These are phyloP conservation scores for Hirschioporus abietinus DNA, from an alignment of 768 basidiomycete species.

Conservation along the genomic window DNA sequence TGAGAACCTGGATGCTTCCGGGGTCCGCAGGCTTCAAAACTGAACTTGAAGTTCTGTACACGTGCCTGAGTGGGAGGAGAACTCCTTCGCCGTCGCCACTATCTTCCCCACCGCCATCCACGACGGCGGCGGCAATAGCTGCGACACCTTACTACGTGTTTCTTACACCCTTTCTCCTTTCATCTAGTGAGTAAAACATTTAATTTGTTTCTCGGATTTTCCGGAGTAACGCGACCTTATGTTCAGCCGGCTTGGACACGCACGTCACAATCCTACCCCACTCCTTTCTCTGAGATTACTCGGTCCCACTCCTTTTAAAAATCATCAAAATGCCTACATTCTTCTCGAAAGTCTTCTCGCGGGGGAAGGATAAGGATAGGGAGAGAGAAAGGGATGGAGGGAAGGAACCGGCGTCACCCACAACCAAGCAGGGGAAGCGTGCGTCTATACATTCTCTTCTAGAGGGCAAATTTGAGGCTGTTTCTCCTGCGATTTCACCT, in stretches of 20 bases:
- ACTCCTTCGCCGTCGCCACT: background rate
- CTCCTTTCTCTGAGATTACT: slow-evolving; percentile 1
- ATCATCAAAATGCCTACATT: slow-evolving; percentile 50
- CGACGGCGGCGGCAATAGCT: too few species aligned
- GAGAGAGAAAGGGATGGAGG: slow-evolving; percentile 66
- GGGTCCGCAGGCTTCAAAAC: too few species aligned
- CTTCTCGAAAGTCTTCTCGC: slow-evolving; percentile 62
- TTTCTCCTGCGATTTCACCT: slow-evolving; percentile 43
- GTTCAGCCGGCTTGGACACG: background rate
- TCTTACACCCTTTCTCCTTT: background rate
- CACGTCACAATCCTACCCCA: background rate
- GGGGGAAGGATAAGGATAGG: slow-evolving; percentile 1
- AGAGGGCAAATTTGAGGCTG: slow-evolving; percentile 71
- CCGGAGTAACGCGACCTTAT: background rate
- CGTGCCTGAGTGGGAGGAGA: background rate
- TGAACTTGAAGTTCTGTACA: too few species aligned
- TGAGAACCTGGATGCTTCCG: too few species aligned
- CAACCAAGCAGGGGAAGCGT: slow-evolving; percentile 23
- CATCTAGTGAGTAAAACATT: background rate
- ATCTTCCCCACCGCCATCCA: background rate
- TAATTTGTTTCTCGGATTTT: background rate
- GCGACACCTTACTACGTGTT: background rate
- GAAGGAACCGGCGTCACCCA: slow-evolving; percentile 34
- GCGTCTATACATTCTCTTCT: slow-evolving; percentile 44
- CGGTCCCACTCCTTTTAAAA: background rate